phyloP scores from a whole-genome alignment of 257 asterid species.

The Solanum pinnatisectum region DNA sequence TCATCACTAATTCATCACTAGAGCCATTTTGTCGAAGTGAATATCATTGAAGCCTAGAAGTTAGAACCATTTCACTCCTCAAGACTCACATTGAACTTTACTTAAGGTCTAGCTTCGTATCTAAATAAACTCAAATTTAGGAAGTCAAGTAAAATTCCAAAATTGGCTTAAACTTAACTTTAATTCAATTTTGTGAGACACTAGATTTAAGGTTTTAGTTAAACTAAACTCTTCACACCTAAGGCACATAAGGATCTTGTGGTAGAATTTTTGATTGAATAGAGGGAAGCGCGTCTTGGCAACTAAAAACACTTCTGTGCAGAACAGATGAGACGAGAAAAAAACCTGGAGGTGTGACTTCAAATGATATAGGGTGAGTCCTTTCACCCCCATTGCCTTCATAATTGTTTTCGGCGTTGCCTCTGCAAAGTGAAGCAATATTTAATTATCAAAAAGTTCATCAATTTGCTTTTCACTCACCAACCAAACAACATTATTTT shows the following conservation, averaged over 20 bases:
- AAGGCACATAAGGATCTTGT: neutral
- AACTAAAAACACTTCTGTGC: neutral
- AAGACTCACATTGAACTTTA: neutral
- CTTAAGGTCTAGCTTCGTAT: neutral
- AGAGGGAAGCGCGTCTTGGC: neutral
- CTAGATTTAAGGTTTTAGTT: neutral
- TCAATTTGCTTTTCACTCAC: neutral
- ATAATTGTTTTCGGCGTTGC: slow-evolving; percentile 82
- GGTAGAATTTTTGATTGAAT: neutral
- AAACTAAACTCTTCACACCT: neutral
- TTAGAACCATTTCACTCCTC: neutral
- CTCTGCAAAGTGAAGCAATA: slow-evolving; percentile 36
- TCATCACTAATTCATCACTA: neutral
- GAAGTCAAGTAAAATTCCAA: neutral
- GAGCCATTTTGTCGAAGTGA: neutral
- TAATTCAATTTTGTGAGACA: neutral
- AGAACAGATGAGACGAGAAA: neutral
- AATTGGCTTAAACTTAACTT: neutral
- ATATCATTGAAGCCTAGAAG: neutral
- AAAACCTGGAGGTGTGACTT: slow-evolving; percentile 94
- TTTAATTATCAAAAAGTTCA: neutral
- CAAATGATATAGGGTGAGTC: slow-evolving; percentile 86
- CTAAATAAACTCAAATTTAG: neutral
- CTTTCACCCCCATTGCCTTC: slow-evolving; percentile 95
- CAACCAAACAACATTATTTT: neutral